Evolutionary conservation across 1,284 basidiomycete genomes (phyloP).

Genomic region (Pseudozyma tsukubaensis): DNA sequence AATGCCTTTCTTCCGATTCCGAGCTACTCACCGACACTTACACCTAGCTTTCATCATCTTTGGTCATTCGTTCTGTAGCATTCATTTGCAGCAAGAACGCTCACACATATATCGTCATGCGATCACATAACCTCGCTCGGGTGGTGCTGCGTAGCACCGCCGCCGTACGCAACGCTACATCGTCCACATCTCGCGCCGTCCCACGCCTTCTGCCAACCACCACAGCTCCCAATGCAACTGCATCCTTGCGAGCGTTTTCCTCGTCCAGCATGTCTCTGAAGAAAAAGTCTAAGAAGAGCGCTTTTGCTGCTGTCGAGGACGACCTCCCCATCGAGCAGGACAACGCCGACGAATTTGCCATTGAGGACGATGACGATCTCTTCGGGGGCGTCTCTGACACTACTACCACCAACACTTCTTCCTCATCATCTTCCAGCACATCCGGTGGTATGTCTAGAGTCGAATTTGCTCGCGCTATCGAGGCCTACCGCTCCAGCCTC

Average conservation of each 20-base stretch:
- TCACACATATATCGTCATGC: constrained; percentile 10
- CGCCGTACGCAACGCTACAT: constrained; percentile 5
- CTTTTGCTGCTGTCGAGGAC: constrained; percentile 25
- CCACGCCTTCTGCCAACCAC: not conserved
- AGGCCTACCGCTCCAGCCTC: constrained; percentile 13
- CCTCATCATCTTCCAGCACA: not conserved
- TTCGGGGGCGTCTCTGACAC: constrained; percentile 24
- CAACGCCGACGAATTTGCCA: constrained; percentile 12
- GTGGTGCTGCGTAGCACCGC: constrained; percentile 15
- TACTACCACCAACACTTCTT: constrained; percentile 4
- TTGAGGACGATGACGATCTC: constrained; percentile 37
- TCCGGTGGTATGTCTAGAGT: constrained; percentile 13
- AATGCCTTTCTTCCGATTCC: constrained; percentile 9
- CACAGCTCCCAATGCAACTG: not conserved
- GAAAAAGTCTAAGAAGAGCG: constrained; percentile 40
- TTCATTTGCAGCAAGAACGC: not conserved
- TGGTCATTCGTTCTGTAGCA: not conserved
- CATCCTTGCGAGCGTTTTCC: constrained; percentile 14
- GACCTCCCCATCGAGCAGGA: constrained; percentile 3
- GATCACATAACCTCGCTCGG: constrained; percentile 36
- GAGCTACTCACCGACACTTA: not conserved
- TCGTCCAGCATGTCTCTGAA: constrained; percentile 16
- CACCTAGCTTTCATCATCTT: too few relatives aligned
- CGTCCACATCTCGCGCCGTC: not conserved
- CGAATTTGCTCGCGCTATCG: constrained; percentile 21